Base-by-base conservation (phyloP, 2,329 filamentous ascomycete genomes). In the Aspergillus chevalieri region DNA sequence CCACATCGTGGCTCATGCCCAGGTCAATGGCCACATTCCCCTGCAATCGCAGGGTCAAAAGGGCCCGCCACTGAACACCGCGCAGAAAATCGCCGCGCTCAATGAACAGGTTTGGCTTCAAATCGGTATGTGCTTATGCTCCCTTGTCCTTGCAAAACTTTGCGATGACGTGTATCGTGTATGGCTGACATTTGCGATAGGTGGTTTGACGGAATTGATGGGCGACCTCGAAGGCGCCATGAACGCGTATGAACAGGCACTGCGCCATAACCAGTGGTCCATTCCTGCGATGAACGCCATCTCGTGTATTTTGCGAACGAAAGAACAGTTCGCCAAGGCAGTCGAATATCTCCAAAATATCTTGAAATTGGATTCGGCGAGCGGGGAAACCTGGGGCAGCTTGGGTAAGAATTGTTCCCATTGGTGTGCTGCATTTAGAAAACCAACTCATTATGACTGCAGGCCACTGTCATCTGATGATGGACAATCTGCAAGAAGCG, bases 401-500 rank as follows among this genome's bases (percentile, higher is more conserved):
- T 78, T 97, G 26, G 92, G 89, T 93, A 78, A 57, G 81, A 67
- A 48, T 21, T 9, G 15, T 43, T 14, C 33, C 4, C 26, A 14
- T 10, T 33, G 8, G 28, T 12, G 39, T 22, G 34, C 22, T 26
- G 24, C 10, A 30, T 30, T n/a, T 21, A 17, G 30, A 6, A 44
- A 49, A 57, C 59, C 39, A 60, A 44, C 21, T 44, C 30, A 44
- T 8, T 57, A 41, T 41, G 17, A 14, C 17, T 41, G 12, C 59
- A 92, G 89, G 93, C n/a, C 93, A 97, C 69, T 97, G 93, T 73
- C 95, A 92, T 67, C 78, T 98, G 22, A 98, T 98, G 93, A 95
- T 95, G 82, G 93, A 98, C 65, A 92, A 96, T 63, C 74, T 97
- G 30, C 93, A 97, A 71, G 90, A 97, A 65, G 93, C 93, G 1